Conservation (phyloP, 192 early-diverging fungal genomes). For the Coemansia sp. region DNA sequence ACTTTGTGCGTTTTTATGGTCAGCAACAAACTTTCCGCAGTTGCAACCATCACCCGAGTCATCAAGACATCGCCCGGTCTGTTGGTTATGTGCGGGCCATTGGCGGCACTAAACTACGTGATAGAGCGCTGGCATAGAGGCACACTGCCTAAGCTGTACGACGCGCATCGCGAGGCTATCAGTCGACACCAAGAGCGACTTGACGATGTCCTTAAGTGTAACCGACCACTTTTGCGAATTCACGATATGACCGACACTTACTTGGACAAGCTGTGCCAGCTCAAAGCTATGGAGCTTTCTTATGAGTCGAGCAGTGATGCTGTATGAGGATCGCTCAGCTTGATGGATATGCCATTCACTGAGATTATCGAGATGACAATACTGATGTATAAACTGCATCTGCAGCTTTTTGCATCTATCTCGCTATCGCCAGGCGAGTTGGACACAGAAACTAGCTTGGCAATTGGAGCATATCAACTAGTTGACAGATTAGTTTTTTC, state of each 20-base stretch:
- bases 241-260: constrained; percentile 5
- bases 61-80: background rate
- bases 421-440: constrained; percentile 15
- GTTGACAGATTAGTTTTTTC: too few relatives aligned
- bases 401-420: background rate
- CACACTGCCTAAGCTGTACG: too few relatives aligned
- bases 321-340: background rate
- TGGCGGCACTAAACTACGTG: background rate
- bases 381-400: constrained; percentile 7
- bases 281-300: background rate
- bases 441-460: background rate
- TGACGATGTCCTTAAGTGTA: background rate
- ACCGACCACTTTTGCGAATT: constrained; percentile 13
- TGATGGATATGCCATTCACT: background rate
- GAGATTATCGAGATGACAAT: constrained; percentile 4
- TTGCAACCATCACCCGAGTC: constrained; percentile 11
- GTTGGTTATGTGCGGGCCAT: background rate
- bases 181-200: background rate
- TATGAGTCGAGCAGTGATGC: too few relatives aligned
- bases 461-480: background rate
- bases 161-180: background rate
- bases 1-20: background rate
- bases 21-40: background rate
- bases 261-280: background rate
- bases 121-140: background rate